Percentiles rank a stretch among this genome's conserved stretches.
Conservation (phyloP, 306 rosid species). For the Alnus glutinosa region DNA sequence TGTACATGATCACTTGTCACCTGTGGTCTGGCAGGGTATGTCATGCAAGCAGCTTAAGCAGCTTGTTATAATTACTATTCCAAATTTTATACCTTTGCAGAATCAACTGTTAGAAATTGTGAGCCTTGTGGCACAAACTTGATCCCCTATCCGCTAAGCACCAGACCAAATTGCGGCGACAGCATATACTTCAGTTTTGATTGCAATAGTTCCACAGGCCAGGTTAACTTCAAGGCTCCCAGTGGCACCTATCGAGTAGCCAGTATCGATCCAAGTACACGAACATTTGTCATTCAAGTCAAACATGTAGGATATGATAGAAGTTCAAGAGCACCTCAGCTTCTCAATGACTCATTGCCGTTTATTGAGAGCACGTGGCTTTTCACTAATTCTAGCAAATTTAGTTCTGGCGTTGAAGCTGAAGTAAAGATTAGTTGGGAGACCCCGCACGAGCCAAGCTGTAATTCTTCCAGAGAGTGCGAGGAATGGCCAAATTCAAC, state of each 20-base stretch:
- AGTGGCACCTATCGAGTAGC: slow-evolving; percentile 11
- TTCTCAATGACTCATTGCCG: not conserved
- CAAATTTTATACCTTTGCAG: slow-evolving; percentile 29
- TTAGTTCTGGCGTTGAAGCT: not conserved
- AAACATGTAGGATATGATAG: not conserved
- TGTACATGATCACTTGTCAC: too few species aligned
- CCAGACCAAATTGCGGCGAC: slow-evolving; percentile 42
- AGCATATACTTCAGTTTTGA: slow-evolving; percentile 31
- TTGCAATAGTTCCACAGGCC: slow-evolving; percentile 19
- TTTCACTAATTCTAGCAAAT: not conserved
- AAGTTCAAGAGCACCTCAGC: not conserved
- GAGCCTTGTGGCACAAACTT: slow-evolving; percentile 44
- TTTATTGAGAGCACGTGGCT: not conserved
- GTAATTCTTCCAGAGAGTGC: slow-evolving; percentile 30
- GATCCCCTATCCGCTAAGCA: slow-evolving; percentile 61
- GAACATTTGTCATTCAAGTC: slow-evolving; percentile 15
- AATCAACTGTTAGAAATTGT: slow-evolving; percentile 28
- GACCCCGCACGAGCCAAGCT: slow-evolving; percentile 33
- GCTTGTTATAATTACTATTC: not conserved
- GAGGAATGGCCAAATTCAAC: slow-evolving; percentile 35
- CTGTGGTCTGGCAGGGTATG: not conserved
- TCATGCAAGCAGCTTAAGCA: too few species aligned
- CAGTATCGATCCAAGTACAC: not conserved
- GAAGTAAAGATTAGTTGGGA: slow-evolving; percentile 34
- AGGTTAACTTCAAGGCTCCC: slow-evolving; percentile 24